Evolutionary conservation across 352 stramenopile species (phyloP).

Genomic region (Globisporangium emineosum): DNA sequence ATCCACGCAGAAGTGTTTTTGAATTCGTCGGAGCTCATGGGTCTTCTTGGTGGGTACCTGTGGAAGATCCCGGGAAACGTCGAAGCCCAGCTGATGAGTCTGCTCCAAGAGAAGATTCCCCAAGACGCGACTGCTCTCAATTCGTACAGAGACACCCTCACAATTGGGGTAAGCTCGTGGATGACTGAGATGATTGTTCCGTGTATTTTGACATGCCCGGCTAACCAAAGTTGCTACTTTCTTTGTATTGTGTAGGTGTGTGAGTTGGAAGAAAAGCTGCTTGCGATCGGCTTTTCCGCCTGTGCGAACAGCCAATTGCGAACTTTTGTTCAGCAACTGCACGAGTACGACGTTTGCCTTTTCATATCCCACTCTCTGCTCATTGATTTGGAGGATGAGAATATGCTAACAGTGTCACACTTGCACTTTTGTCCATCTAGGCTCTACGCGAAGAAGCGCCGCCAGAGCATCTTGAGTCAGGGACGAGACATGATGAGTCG

Average conservation of each 20-base stretch:
- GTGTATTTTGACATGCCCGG: too few relatives aligned
- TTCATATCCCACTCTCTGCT: neutral
- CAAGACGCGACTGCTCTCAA: constrained; percentile 51
- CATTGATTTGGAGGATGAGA: neutral
- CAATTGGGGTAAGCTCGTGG: constrained; percentile 28
- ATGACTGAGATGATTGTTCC: neutral
- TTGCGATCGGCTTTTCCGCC: constrained; percentile 43
- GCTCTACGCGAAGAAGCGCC: constrained; percentile 67
- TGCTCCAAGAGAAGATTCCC: constrained; percentile 68
- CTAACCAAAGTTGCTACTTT: too few relatives aligned
- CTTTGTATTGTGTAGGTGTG: constrained; percentile 49
- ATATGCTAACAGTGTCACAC: neutral
- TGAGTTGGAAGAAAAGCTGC: constrained; percentile 46
- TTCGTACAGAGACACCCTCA: constrained; percentile 42
- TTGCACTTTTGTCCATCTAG: constrained; percentile 18
- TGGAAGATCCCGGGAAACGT: constrained; percentile 77
- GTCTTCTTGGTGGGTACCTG: constrained; percentile 43
- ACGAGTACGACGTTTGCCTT: constrained; percentile 40
- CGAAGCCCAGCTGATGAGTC: constrained; percentile 55
- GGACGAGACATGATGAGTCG: constrained; percentile 51
- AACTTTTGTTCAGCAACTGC: constrained; percentile 52
- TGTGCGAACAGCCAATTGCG: constrained; percentile 58
- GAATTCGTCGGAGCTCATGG: constrained; percentile 43
- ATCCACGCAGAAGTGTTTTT: constrained; percentile 50
- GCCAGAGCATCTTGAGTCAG: constrained; percentile 50